phyloP scores from a whole-genome alignment of 495 filamentous ascomycete species.

The Podospora conica region DNA sequence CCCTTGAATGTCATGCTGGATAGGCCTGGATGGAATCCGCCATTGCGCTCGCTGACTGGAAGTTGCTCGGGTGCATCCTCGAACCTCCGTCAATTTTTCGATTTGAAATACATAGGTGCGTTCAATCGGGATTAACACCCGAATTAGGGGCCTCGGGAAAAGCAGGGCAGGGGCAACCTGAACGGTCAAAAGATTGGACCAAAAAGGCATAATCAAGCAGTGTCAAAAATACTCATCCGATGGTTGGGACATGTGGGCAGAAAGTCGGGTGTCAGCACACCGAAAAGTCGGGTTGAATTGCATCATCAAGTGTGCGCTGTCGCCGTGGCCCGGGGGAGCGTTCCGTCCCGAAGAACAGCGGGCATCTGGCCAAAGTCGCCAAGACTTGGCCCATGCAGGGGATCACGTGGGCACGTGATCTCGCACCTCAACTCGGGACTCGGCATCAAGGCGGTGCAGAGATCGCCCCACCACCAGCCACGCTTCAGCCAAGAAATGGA shows the following conservation, averaged over 20 bases:
- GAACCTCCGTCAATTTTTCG: too few species aligned
- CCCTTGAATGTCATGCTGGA: too few species aligned
- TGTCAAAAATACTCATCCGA: background rate
- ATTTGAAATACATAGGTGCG: too few species aligned
- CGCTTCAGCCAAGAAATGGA: conserved; percentile 11
- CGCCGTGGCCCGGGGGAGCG: background rate
- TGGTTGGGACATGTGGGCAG: background rate
- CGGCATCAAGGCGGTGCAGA: background rate
- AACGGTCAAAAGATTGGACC: background rate
- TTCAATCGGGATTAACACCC: background rate
- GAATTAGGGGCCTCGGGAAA: background rate
- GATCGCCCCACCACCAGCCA: conserved; percentile 13
- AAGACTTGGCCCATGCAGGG: background rate
- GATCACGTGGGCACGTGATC: background rate
- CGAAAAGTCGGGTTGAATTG: background rate
- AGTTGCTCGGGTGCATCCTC: too few species aligned
- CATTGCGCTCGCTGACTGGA: too few species aligned
- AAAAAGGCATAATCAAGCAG: background rate
- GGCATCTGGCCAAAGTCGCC: background rate
- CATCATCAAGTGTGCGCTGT: too few species aligned
- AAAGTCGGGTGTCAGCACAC: background rate
- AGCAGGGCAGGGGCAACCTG: background rate
- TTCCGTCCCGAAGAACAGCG: background rate
- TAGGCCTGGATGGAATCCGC: too few species aligned
- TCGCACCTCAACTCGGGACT: background rate